These are phyloP conservation scores for Penicillium sp. DNA, from an alignment of 2,329 filamentous ascomycete species.

Conservation along the genomic window DNA sequence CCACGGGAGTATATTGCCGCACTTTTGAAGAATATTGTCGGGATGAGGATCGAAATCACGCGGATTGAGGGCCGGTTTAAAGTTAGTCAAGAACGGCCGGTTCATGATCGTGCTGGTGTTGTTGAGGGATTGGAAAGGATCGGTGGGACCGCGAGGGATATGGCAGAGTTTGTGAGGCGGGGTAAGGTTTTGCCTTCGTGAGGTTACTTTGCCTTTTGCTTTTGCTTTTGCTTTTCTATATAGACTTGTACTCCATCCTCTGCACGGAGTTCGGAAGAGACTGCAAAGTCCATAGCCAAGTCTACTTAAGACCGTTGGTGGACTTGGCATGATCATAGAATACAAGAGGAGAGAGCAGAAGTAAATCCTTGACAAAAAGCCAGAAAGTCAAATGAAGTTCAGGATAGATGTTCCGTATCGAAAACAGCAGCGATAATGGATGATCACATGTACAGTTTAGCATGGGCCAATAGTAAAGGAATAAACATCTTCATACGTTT, in stretches of 20 bases:
- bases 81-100: constrained; percentile 20
- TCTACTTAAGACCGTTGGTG: background rate
- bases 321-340: background rate
- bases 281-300: background rate
- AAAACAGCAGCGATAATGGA: constrained; percentile 10
- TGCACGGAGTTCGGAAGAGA: background rate
- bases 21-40: constrained; percentile 20
- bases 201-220: background rate
- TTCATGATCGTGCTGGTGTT: constrained; percentile 18
- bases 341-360: no score
- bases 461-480: background rate
- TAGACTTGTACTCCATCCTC: no score
- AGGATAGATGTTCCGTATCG: constrained; percentile 9
- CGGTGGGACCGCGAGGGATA: constrained; percentile 11
- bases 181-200: background rate
- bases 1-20: constrained; percentile 18
- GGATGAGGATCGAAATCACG: constrained; percentile 18
- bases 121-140: constrained; percentile 15
- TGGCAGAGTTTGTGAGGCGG: constrained; percentile 18
- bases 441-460: constrained; percentile 5
- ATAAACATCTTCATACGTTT: background rate
- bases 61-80: constrained; percentile 22
- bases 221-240: background rate
- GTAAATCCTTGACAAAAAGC: background rate
- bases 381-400: background rate